These are phyloP conservation scores for Carex littledalei DNA, from an alignment of 176 grass and related monocot genomes.

Conservation along the genomic window DNA sequence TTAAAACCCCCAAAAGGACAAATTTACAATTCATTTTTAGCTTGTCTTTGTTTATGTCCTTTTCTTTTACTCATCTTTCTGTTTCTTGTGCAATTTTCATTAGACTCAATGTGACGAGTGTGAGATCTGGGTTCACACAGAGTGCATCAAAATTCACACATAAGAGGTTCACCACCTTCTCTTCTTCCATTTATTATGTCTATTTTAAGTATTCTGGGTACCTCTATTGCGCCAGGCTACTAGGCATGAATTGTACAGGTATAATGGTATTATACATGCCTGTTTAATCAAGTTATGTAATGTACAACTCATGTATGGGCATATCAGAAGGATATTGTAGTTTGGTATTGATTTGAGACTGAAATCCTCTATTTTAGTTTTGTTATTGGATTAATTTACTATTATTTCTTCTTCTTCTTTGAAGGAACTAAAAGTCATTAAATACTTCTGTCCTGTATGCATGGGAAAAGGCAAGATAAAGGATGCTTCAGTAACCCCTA, in stretches of 20 bases:
- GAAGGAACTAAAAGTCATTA: conserved; percentile 67
- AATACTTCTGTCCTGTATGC: conserved; percentile 91
- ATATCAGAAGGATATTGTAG: not conserved
- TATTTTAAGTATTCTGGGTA: not conserved
- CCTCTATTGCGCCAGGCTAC: not conserved
- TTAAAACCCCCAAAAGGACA: not conserved
- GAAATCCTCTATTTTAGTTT: conserved; percentile 2
- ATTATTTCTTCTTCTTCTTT: conserved; percentile 6
- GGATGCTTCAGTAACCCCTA: conserved; percentile 10
- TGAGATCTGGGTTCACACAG: conserved; percentile 86
- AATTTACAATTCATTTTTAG: not conserved
- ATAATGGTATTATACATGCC: not conserved
- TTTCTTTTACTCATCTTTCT: not conserved
- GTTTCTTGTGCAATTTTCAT: not conserved
- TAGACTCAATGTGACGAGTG: conserved; percentile 91
- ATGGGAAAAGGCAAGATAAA: conserved; percentile 47
- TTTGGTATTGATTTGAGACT: conserved; percentile 5
- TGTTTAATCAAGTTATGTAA: not conserved
- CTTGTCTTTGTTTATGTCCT: not conserved
- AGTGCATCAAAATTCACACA: conserved; percentile 58
- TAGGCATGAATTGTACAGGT: not conserved
- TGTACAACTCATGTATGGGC: not conserved
- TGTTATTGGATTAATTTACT: conserved; percentile 12
- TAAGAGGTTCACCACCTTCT: conserved; percentile 42
- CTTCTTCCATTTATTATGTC: not conserved